Conservation (phyloP, 2,329 filamentous ascomycete species). For the Sclerotinia spermophila region DNA sequence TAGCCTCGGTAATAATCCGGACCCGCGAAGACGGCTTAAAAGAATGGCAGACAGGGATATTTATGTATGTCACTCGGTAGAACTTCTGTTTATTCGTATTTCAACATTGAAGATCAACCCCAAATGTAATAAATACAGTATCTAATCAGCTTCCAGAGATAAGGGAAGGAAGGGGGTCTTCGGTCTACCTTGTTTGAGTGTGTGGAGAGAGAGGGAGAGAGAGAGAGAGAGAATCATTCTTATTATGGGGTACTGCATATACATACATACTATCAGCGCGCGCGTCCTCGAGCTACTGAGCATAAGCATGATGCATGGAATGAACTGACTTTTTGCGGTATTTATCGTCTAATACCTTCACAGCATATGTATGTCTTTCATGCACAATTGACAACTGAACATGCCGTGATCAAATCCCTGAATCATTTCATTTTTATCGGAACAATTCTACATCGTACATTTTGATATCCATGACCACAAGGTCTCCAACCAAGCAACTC, state of each 20-base stretch:
- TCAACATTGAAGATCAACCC: too few relatives aligned
- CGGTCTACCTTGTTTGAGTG: neutral
- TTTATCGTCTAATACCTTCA: neutral
- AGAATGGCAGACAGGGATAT: neutral
- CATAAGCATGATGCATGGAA: neutral
- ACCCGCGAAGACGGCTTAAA: too few relatives aligned
- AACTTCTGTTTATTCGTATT: too few relatives aligned
- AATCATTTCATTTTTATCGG: neutral
- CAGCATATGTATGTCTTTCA: neutral
- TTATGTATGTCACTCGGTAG: neutral
- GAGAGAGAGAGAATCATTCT: too few relatives aligned
- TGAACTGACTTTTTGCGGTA: neutral
- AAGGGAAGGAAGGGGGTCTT: neutral
- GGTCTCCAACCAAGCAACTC: neutral
- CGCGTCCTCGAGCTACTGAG: neutral
- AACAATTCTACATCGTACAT: neutral
- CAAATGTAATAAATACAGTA: too few relatives aligned
- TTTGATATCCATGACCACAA: slow-evolving; percentile 3
- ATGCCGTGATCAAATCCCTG: neutral
- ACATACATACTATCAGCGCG: neutral
- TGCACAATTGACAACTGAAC: neutral
- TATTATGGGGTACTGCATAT: too few relatives aligned
- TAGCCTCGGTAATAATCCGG: slow-evolving; percentile 4
- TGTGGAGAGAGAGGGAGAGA: too few relatives aligned
- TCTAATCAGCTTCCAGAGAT: neutral